A percentile compares a stretch with the other conserved stretches of the same genome.
Conservation (phyloP, 2,329 filamentous ascomycete genomes). For the Ceratocystis huliohia region DNA sequence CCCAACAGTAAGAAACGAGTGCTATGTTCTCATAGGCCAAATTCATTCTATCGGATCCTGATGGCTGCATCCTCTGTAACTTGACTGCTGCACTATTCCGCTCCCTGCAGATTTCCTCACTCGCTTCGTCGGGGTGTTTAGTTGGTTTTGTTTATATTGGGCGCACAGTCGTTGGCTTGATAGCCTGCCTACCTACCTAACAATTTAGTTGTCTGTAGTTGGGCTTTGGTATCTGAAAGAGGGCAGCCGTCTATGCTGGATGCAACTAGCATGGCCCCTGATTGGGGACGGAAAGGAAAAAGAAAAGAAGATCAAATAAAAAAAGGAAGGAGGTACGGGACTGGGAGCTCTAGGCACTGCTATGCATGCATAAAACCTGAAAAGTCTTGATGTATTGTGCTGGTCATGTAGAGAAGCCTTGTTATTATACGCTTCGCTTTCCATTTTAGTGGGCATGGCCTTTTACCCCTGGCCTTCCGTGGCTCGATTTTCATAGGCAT, state of each 20-base stretch:
- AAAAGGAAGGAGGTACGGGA: too few species aligned
- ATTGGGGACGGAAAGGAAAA: neutral
- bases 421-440: neutral
- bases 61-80: conserved; percentile 6
- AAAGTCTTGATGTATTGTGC: too few species aligned
- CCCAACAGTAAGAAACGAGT: neutral
- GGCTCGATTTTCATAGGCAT: neutral
- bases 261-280: neutral
- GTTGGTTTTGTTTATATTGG: conserved; percentile 1
- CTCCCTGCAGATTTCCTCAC: conserved; percentile 3
- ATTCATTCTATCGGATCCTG: neutral
- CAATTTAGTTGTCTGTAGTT: neutral
- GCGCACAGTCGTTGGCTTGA: conserved; percentile 4
- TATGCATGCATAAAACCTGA: too few species aligned
- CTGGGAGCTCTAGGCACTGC: too few species aligned
- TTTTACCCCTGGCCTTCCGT: neutral
- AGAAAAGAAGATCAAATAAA: neutral
- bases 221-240: neutral
- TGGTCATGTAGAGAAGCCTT: neutral
- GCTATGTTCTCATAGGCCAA: neutral
- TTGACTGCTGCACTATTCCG: conserved; percentile 6
- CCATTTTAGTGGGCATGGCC: neutral
- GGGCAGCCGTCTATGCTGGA: neutral
- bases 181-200: neutral
- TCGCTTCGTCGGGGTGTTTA: conserved; percentile 6